phyloP scores from a whole-genome alignment of 768 basidiomycete species.

The Tulasnella sp. region DNA sequence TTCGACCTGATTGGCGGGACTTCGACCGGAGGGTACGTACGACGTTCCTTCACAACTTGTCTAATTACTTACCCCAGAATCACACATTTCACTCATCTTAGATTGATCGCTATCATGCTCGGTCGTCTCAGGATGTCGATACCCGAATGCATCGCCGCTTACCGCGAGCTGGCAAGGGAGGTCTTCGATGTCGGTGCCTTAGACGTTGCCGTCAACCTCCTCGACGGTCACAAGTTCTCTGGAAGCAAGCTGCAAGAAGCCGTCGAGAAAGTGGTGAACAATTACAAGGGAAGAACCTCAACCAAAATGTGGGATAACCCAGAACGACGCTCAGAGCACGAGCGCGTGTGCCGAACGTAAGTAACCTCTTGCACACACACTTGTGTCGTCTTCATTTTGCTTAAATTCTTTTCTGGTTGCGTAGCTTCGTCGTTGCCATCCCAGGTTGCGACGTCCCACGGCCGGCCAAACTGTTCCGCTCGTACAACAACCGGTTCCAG shows the following conservation, averaged over 20 bases:
- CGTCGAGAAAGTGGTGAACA: neutral
- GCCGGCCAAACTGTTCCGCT: conserved; percentile 28
- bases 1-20: conserved; percentile 19
- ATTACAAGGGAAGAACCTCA: neutral
- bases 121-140: conserved; percentile 42
- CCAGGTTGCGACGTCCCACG: conserved; percentile 20
- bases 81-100: neutral
- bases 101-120: conserved; percentile 42
- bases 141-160: conserved; percentile 39
- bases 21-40: conserved; percentile 7
- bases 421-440: conserved; percentile 32
- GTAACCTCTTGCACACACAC: neutral
- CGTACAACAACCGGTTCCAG: conserved; percentile 24
- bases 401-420: neutral
- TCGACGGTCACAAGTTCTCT: conserved; percentile 7
- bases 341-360: conserved; percentile 24
- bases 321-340: conserved; percentile 21
- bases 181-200: conserved; percentile 35
- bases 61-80: neutral
- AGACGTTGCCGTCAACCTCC: neutral
- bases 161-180: conserved; percentile 36
- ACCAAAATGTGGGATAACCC: neutral
- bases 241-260: neutral
- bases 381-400: neutral
- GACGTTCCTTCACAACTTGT: neutral